Conservation (phyloP, 805 yeast species). For the Saccharomycopsis capsularis region DNA sequence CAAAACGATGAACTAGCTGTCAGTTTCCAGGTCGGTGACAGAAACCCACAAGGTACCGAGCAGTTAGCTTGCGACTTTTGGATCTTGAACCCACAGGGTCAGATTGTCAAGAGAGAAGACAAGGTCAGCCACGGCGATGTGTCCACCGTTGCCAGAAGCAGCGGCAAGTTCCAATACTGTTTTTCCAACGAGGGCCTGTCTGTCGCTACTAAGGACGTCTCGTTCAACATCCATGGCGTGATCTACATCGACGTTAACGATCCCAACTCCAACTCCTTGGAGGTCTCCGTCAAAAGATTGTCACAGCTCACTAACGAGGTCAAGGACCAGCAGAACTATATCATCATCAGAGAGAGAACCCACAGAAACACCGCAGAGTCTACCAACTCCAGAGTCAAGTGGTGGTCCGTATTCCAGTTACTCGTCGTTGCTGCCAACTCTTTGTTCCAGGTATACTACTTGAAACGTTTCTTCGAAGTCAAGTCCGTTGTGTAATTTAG, state of each 20-base stretch:
- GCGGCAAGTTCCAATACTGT: constrained; percentile 81
- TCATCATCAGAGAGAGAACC: constrained; percentile 92
- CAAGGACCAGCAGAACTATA: constrained; percentile 84
- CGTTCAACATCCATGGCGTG: constrained; percentile 92
- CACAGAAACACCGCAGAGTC: constrained; percentile 99
- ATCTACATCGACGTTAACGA: constrained; percentile 76
- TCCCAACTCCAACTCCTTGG: constrained; percentile 72
- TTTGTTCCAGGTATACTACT: constrained; percentile 86
- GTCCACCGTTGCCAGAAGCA: constrained; percentile 51
- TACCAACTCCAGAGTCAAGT: constrained; percentile 92
- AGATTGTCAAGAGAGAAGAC: constrained; percentile 41
- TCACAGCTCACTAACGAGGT: constrained; percentile 75
- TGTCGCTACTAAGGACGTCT: constrained; percentile 76
- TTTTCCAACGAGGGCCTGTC: constrained; percentile 80
- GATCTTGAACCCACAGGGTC: constrained; percentile 42
- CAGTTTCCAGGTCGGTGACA: constrained; percentile 88
- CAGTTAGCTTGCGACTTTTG: constrained; percentile 67
- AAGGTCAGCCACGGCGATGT: constrained; percentile 78
- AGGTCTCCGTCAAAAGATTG: constrained; percentile 72
- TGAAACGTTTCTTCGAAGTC: constrained; percentile 93
- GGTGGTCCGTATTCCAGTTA: constrained; percentile 95
- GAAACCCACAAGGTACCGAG: constrained; percentile 63
- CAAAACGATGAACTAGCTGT: constrained; percentile 81
- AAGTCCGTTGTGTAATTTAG: constrained; percentile 65
- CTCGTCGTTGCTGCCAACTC: constrained; percentile 81